Conservation (phyloP, 164 flowering plant genomes). For the Euptelea pleiosperma region DNA sequence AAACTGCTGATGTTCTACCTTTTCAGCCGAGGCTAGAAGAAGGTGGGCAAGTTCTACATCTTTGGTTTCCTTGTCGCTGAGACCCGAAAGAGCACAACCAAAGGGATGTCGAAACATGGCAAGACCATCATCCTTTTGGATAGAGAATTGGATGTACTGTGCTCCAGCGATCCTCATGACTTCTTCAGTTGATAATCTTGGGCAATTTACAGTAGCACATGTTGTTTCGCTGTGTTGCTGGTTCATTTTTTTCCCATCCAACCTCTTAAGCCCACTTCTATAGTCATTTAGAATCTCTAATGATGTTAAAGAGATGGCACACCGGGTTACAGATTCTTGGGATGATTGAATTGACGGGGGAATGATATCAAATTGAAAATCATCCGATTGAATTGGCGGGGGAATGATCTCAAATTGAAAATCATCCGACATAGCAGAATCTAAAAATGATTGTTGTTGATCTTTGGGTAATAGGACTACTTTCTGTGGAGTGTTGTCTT, state of each 20-base stretch:
- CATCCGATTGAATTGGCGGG: no score
- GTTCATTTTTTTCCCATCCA: constrained; percentile 17
- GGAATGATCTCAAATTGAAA: constrained; percentile 15
- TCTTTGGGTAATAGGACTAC: constrained; percentile 15
- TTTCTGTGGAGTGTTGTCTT: constrained; percentile 8
- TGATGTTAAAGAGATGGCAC: constrained; percentile 21
- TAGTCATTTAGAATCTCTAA: constrained; percentile 32
- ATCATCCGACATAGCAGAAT: constrained; percentile 21
- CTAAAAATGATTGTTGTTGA: constrained; percentile 18
- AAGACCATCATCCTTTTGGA: constrained; percentile 8
- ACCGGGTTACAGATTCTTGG: constrained; percentile 14
- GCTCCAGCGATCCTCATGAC: constrained; percentile 48
- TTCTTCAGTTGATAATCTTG: constrained; percentile 34
- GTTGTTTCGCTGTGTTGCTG: constrained; percentile 10
- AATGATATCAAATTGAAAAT: no score
- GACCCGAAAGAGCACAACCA: constrained; percentile 24
- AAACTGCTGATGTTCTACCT: constrained; percentile 40
- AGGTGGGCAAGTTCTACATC: constrained; percentile 44
- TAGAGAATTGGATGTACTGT: constrained; percentile 31
- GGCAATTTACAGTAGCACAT: not conserved
- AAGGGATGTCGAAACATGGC: constrained; percentile 27
- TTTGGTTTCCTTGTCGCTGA: constrained; percentile 32
- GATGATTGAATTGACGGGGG: constrained; percentile 18
- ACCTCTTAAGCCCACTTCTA: constrained; percentile 15
- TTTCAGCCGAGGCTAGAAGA: constrained; percentile 55